Percentiles rank a stretch among this genome's conserved stretches.
phyloP scores from a whole-genome alignment of 768 basidiomycete species.

The Suillus occidentalis region DNA sequence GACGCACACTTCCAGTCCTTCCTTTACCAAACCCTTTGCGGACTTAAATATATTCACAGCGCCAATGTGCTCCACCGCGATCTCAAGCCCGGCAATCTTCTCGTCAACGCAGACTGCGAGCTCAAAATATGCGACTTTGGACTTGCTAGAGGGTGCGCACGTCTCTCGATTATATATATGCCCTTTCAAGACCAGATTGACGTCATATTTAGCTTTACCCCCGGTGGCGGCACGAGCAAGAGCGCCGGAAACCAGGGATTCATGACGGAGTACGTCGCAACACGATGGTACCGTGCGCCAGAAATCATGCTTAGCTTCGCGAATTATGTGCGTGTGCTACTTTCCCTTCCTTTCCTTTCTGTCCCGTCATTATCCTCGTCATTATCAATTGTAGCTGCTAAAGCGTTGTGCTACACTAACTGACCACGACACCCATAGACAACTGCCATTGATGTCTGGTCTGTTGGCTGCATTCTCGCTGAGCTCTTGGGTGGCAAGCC shows the following conservation, averaged over 20 bases:
- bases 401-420: not conserved
- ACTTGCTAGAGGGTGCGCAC: constrained; percentile 68
- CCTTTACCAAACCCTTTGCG: constrained; percentile 97
- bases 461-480: constrained; percentile 92
- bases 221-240: constrained; percentile 71
- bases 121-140: constrained; percentile 99
- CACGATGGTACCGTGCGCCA: constrained; percentile 96
- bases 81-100: constrained; percentile 90
- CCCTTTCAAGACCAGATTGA: not conserved
- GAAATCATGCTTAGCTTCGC: constrained; percentile 99
- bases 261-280: constrained; percentile 99
- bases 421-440: constrained; percentile 47
- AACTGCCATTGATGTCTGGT: constrained; percentile 94
- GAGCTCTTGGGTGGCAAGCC: constrained; percentile 93
- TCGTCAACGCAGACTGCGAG: constrained; percentile 98
- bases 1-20: constrained; percentile 95
- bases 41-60: constrained; percentile 96
- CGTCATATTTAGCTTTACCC: constrained; percentile 53
- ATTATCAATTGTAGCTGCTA: not conserved
- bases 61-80: constrained; percentile 97
- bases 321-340: constrained; percentile 68
- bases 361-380: not conserved
- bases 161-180: not conserved
- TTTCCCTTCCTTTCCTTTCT: not conserved
- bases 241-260: constrained; percentile 86